These are phyloP conservation scores for Pulveroboletus sp. DNA, from an alignment of 768 basidiomycete genomes.

Conservation along the genomic window DNA sequence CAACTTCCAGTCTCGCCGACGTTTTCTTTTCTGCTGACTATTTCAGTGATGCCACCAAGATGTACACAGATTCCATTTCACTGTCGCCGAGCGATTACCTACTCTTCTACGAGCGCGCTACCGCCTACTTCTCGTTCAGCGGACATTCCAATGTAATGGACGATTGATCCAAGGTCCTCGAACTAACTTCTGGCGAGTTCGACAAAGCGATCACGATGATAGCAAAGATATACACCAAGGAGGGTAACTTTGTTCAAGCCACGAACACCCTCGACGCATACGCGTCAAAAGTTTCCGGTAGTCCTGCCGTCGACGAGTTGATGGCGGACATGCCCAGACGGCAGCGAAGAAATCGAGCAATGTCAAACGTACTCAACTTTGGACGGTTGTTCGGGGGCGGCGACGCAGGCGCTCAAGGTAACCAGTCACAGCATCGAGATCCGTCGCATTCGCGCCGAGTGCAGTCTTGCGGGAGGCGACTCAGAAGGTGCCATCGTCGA, in stretches of 20 bases:
- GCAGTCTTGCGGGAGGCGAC: slow-evolving; percentile 73
- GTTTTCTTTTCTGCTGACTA: slow-evolving; percentile 67
- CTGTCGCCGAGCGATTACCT: slow-evolving; percentile 80
- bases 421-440: slow-evolving; percentile 69
- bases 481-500: slow-evolving; percentile 82
- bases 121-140: slow-evolving; percentile 77
- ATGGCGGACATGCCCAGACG: slow-evolving; percentile 55
- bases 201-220: slow-evolving; percentile 83
- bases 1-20: slow-evolving; percentile 68
- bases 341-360: slow-evolving; percentile 60
- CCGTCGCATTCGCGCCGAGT: slow-evolving; percentile 70
- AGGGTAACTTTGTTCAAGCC: slow-evolving; percentile 71
- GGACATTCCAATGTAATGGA: slow-evolving; percentile 71
- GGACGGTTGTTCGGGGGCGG: slow-evolving; percentile 79
- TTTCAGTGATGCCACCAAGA: slow-evolving; percentile 74
- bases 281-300: slow-evolving; percentile 45
- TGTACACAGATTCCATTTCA: slow-evolving; percentile 75
- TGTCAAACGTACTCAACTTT: slow-evolving; percentile 61
- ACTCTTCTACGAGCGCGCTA: slow-evolving; percentile 89
- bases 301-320: slow-evolving; percentile 48
- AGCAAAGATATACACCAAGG: slow-evolving; percentile 76
- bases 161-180: slow-evolving; percentile 81
- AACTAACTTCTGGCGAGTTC: slow-evolving; percentile 67
- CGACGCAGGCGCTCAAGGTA: slow-evolving; percentile 61
- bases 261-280: slow-evolving; percentile 54